Evolutionary conservation across 352 stramenopile species (phyloP).

Genomic region (Pythium brassicae): DNA sequence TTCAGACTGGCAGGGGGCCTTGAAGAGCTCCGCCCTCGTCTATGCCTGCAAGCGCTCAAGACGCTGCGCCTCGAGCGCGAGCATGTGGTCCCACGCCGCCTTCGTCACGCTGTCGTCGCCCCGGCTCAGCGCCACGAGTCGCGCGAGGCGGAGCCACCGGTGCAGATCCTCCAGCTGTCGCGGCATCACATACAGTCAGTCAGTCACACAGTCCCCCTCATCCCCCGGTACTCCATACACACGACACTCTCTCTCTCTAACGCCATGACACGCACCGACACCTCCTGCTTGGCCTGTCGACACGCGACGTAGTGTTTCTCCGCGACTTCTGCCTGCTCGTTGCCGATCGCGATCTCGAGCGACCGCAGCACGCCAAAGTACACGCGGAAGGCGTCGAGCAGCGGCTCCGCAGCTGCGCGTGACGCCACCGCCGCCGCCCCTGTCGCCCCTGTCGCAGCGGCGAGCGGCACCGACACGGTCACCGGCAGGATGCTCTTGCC

Average conservation of each 20-base stretch:
- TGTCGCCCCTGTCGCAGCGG: background rate
- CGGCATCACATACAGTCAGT: slow-evolving; percentile 6
- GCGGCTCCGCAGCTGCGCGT: slow-evolving; percentile 4
- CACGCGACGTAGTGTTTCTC: slow-evolving; percentile 79
- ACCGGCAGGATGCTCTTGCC: slow-evolving; percentile 71
- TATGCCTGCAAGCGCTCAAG: slow-evolving; percentile 20
- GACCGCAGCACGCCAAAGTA: slow-evolving; percentile 58
- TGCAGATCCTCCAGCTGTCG: slow-evolving; percentile 75
- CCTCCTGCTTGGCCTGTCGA: slow-evolving; percentile 60
- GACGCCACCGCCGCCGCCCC: background rate
- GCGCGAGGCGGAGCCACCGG: slow-evolving; percentile 66
- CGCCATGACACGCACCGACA: slow-evolving; percentile 42
- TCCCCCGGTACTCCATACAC: background rate
- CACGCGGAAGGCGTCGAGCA: slow-evolving; percentile 64
- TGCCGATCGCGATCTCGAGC: slow-evolving; percentile 52
- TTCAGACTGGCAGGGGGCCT: background rate
- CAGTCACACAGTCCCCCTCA: background rate
- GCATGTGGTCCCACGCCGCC: slow-evolving; percentile 50
- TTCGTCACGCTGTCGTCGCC: slow-evolving; percentile 49
- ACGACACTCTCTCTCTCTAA: background rate
- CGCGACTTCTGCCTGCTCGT: slow-evolving; percentile 68
- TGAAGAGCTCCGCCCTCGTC: background rate
- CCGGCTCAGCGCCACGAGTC: slow-evolving; percentile 61
- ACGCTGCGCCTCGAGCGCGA: slow-evolving; percentile 46
- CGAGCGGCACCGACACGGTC: slow-evolving; percentile 41